phyloP scores from a whole-genome alignment of 139 green algal species.

The Mesostigma viride region DNA sequence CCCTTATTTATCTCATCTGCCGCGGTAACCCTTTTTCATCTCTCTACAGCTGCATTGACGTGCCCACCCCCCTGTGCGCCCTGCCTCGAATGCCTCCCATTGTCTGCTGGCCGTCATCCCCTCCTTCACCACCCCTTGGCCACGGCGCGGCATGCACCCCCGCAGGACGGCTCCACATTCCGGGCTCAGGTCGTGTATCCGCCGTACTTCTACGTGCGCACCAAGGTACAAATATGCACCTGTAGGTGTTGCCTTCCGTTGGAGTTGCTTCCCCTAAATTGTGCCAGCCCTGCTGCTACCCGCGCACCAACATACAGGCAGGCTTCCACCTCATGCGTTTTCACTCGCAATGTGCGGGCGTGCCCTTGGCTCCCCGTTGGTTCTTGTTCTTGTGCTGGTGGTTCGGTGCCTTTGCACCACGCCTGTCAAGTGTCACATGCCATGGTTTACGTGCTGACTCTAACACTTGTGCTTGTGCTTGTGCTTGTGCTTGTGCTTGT shows the following conservation, averaged over 20 bases:
- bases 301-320: too few species aligned
- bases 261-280: too few species aligned
- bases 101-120: not conserved
- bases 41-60: not conserved
- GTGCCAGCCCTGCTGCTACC: too few species aligned
- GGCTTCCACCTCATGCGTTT: not conserved
- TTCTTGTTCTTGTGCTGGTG: not conserved
- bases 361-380: not conserved
- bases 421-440: too few species aligned
- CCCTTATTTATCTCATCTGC: too few species aligned
- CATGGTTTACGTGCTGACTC: too few species aligned
- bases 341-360: not conserved
- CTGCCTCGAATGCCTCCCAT: not conserved
- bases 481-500: too few species aligned
- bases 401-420: too few species aligned
- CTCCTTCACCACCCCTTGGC: not conserved
- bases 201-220: slow-evolving; percentile 87
- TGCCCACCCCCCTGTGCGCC: not conserved
- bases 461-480: too few species aligned
- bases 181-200: slow-evolving; percentile 64
- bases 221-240: slow-evolving; percentile 32
- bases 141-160: not conserved
- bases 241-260: slow-evolving; percentile 3
- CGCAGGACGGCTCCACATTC: slow-evolving; percentile 85
- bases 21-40: too few species aligned